Conservation (phyloP, 202 grass and related monocot species). For the Musa balbisiana region DNA sequence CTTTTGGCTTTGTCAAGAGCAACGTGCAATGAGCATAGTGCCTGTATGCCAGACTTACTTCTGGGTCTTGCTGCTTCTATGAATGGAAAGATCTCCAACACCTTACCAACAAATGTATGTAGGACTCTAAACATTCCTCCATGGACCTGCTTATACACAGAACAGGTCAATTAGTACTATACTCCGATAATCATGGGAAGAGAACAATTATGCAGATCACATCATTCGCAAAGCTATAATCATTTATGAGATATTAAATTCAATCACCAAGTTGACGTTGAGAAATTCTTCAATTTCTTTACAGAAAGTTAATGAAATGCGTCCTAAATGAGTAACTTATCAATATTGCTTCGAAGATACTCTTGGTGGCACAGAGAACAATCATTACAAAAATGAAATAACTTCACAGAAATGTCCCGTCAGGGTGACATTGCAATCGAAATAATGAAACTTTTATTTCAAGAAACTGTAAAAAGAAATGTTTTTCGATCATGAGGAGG, state of each 20-base stretch:
- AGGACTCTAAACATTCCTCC: constrained; percentile 67
- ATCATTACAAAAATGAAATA: not conserved
- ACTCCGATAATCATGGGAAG: constrained; percentile 14
- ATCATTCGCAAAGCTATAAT: constrained; percentile 3
- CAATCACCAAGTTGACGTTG: not conserved
- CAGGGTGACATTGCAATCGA: not conserved
- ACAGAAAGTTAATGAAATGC: not conserved
- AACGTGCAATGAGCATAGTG: constrained; percentile 54
- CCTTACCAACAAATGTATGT: constrained; percentile 45
- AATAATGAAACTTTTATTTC: not conserved
- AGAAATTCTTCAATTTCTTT: not conserved
- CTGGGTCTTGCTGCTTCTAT: constrained; percentile 53
- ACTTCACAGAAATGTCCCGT: not conserved
- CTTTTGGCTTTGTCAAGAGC: constrained; percentile 58
- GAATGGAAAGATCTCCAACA: constrained; percentile 44
- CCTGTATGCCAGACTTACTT: constrained; percentile 57
- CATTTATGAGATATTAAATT: not conserved
- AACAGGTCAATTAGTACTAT: constrained; percentile 17
- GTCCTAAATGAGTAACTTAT: no score
- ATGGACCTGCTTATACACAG: constrained; percentile 49
- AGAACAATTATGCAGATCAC: constrained; percentile 11
- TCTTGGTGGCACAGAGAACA: not conserved
- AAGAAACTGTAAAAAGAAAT: not conserved
- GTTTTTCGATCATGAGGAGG: not conserved
- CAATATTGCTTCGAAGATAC: not conserved